These are phyloP conservation scores for Proliferodiscus dingleyae DNA, from an alignment of 2,329 filamentous ascomycete genomes.

Conservation along the genomic window DNA sequence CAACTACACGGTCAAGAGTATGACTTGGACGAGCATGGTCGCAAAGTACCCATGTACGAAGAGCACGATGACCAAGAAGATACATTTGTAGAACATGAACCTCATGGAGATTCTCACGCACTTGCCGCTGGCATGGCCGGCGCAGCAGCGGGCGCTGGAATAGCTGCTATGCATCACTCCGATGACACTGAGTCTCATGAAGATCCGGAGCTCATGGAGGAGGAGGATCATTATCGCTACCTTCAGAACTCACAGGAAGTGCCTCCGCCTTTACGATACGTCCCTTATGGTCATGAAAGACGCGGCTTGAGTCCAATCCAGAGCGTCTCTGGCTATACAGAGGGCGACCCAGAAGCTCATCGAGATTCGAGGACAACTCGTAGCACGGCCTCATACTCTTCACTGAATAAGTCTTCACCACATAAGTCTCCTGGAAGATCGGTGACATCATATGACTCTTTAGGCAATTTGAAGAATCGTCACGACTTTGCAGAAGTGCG, in stretches of 20 bases:
- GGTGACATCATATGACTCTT: constrained; percentile 36
- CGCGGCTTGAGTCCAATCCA: constrained; percentile 83
- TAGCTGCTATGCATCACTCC: constrained; percentile 36
- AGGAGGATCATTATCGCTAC: constrained; percentile 36
- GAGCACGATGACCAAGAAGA: constrained; percentile 21
- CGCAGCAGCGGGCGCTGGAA: constrained; percentile 32
- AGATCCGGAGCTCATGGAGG: constrained; percentile 25
- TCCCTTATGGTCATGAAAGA: constrained; percentile 63
- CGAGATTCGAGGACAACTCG: constrained; percentile 52
- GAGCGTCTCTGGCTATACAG: constrained; percentile 82
- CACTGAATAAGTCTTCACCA: constrained; percentile 52
- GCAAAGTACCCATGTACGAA: constrained; percentile 28
- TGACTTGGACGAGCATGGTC: constrained; percentile 31
- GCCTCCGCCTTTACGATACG: constrained; percentile 58
- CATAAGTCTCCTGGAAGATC: constrained; percentile 52
- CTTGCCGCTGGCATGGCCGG: constrained; percentile 25
- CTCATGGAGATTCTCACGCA: constrained; percentile 23
- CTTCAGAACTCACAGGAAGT: constrained; percentile 49
- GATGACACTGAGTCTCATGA: constrained; percentile 22
- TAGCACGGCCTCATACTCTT: constrained; percentile 55
- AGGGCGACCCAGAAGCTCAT: constrained; percentile 57
- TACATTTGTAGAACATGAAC: constrained; percentile 28
- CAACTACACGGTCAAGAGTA: constrained; percentile 36
- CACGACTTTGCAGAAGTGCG: constrained; percentile 32
- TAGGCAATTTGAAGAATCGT: constrained; percentile 26